Base-by-base conservation (phyloP, 108 stramenopile genomes). In the Cyclotella kingstonii region DNA sequence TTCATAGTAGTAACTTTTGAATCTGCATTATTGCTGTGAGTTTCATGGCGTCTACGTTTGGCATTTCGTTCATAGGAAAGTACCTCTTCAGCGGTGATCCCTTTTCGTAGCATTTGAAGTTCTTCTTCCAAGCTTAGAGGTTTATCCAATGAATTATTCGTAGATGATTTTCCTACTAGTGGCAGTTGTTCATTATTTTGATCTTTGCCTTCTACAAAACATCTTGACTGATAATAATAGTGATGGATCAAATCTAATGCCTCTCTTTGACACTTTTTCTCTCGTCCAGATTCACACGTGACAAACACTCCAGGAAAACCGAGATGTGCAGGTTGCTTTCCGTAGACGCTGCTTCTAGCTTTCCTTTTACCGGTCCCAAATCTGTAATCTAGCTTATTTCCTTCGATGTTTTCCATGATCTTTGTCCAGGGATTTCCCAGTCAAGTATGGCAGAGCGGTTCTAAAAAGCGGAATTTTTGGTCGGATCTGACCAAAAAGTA, bases 61-160 rank as follows among this genome's bases (percentile, higher is more conserved):
- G 30, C 17, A 22, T 53, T 62, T 33, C 54, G 48, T 44, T 61
- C 57, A 31, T 60, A 68, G 7, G 55, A 54, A 41, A 76, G 42
- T 30, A 80, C 73, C 28, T 71, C 69, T 19, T 77, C 76, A 30
- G 74, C 74, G 11, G 57, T 50, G 34, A 55, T 66, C 12, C 80
- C 80, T 42, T 73, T 74, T 51, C 77, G 80, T 0, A 91, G 76
- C 53, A 72, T 59, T 11, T 66, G 66, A 30, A 91, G 42, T 73
- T 91, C 90, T 58, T 91, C 90, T 50, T 91, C 86, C 18, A 91
- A 64, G 58, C 70, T 83, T 38, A 87, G 57, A 21, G 65, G 43
- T 25, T 76, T 50, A 18, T 42, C 60, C 5, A 39, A 18, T 15
- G 40, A 5, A 33, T 29, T 35, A n/a, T n/a, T n/a, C 15, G 25